A percentile compares a stretch with the other conserved stretches of the same genome.
phyloP scores from a whole-genome alignment of 495 filamentous ascomycete species.

The Sabuloglossum arenarium region DNA sequence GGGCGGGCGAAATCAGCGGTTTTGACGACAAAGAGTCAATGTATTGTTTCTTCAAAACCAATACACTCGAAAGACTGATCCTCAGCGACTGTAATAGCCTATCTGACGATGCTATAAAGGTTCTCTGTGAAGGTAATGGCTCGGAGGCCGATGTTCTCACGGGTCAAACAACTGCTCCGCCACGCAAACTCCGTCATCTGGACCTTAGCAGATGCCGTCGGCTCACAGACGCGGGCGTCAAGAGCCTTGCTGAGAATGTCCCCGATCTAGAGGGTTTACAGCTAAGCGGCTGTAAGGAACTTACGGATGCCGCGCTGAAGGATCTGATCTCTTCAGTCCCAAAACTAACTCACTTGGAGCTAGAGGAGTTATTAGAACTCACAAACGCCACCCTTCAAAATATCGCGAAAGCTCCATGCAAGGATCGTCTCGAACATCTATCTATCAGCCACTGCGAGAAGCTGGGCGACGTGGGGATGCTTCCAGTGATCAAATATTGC shows the following conservation, averaged over 20 bases:
- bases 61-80: conserved; percentile 60
- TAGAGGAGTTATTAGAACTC: conserved; percentile 65
- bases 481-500: conserved; percentile 61
- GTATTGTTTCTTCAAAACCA: conserved; percentile 50
- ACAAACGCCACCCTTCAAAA: conserved; percentile 53
- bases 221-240: conserved; percentile 50
- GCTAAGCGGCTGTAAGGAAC: conserved; percentile 43
- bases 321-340: conserved; percentile 55
- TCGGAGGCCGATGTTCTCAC: conserved; percentile 63
- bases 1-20: conserved; percentile 62
- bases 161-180: conserved; percentile 50
- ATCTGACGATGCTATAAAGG: conserved; percentile 45
- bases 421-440: conserved; percentile 49
- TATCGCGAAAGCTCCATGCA: conserved; percentile 56
- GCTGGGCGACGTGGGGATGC: conserved; percentile 66
- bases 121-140: conserved; percentile 50
- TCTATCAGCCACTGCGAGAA: conserved; percentile 78
- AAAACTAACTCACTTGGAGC: conserved; percentile 62
- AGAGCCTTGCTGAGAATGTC: conserved; percentile 45
- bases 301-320: conserved; percentile 55
- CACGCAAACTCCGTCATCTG: conserved; percentile 54
- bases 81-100: conserved; percentile 57
- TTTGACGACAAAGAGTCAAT: conserved; percentile 54
- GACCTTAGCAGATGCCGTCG: conserved; percentile 60
- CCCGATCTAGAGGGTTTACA: conserved; percentile 67